Base-by-base conservation (phyloP, 352 stramenopile species). In the Thalassiosira ordinaria region DNA sequence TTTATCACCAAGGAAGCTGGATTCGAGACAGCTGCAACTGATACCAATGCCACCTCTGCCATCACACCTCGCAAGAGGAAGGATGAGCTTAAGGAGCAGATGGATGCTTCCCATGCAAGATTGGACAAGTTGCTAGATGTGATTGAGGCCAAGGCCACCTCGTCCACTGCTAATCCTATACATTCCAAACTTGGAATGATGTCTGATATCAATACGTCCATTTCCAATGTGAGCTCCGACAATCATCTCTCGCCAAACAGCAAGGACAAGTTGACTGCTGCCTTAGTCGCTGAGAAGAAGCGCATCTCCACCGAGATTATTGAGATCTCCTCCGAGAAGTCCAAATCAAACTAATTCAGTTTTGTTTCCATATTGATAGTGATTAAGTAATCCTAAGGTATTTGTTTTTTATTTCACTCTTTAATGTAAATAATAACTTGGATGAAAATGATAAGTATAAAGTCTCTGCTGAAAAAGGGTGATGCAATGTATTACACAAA, bases 1-100 rank as follows among this genome's bases (percentile, higher is more conserved):
- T 69, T 69, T 59, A 16, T 69, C 16, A 8, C 2, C 1, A 31
- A 24, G 7, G 64, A 65, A 55, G 7, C 49, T 27, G 37, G 33
- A 20, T 74, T 62, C 29, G 27, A 39, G 24, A 22, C 3, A n/a
- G 24, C 8, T n/a, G n/a, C n/a, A n/a, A n/a, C n/a, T n/a, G n/a
- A n/a, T n/a, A n/a, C n/a, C n/a, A n/a, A n/a, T n/a, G n/a, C n/a
- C n/a, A n/a, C n/a, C n/a, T n/a, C n/a, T n/a, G n/a, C n/a, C n/a
- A n/a, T n/a, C n/a, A n/a, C n/a, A n/a, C 33, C 5, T 39, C 33
- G 4, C 2, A 3, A 39, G 11, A 47, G 16, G 1, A 20, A 49
- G 1, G 14, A 39, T 31, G 18, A 60, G 22, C 8, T 13, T 59
- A 4, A 20, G 8, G 18, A 41, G 5, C 33, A 41, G 33, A 11